Evolutionary conservation across 306 rosid genomes (phyloP).

Genomic region (Dryas drummondii): DNA sequence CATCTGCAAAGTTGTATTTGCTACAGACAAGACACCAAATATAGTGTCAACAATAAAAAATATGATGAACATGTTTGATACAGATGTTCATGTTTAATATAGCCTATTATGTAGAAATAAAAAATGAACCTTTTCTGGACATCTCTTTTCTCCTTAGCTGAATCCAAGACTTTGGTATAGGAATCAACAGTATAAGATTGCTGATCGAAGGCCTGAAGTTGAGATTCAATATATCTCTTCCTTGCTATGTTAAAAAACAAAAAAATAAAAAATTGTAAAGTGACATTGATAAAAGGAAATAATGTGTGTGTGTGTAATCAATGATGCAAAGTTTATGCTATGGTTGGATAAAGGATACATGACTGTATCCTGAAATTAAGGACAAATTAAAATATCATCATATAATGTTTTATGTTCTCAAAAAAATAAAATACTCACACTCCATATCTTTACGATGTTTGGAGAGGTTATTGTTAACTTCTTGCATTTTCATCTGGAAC

Average conservation of each 20-base stretch:
- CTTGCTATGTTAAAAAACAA: conserved; percentile 58
- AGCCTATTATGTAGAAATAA: conserved; percentile 18
- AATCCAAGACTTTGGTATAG: conserved; percentile 63
- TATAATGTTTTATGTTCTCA: neutral
- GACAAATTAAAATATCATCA: neutral
- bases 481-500: conserved; percentile 74
- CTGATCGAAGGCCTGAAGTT: conserved; percentile 68
- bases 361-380: conserved; percentile 17
- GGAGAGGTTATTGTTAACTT: conserved; percentile 56
- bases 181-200: conserved; percentile 59
- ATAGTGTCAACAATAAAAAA: conserved; percentile 32
- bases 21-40: conserved; percentile 52
- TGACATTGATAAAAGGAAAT: neutral
- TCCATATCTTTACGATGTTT: conserved; percentile 76
- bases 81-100: conserved; percentile 20
- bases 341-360: neutral
- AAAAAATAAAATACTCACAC: conserved; percentile 48
- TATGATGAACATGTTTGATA: conserved; percentile 11
- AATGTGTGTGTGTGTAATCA: neutral
- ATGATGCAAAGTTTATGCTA: neutral
- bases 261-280: neutral
- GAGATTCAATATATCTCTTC: conserved; percentile 76
- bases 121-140: conserved; percentile 61
- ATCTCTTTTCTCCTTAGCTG: conserved; percentile 81
- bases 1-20: conserved; percentile 83